Base-by-base conservation (phyloP, 768 basidiomycete genomes). In the Naganishia vaughanmartiniae region DNA sequence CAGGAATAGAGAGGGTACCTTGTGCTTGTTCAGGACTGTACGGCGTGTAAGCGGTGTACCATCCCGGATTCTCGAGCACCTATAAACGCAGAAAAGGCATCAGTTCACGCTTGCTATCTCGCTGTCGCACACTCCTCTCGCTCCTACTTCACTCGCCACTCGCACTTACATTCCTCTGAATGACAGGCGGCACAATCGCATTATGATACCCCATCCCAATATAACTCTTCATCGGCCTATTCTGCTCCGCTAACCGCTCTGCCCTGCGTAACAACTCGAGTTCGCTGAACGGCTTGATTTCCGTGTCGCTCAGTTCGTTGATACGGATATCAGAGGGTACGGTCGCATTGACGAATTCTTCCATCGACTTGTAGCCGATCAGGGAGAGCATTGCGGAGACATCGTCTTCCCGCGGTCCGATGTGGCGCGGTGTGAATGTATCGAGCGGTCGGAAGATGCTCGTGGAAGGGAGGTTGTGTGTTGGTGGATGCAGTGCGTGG, bases 11-110 rank as follows among this genome's bases (percentile, higher is more conserved):
- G n/a, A n/a, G n/a, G 83, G 30, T 76, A 90, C 92, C 95, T 87
- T 99, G 95, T n/a, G 95, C 89, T 80, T 98, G 90, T 85, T 99
- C 95, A 0, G 95, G 93, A 77, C 96, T 93, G 82, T 94, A 94
- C 1, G 93, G 92, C 0, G 93, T 94, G 81, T 95, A 94, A 19
- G 90, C 92, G 7, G 94, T 97, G 81, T 97, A 98, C 95, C 95
- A 99, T 4, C 90, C 92, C 31, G 93, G 95, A 78, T 95, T 98
- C 82, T 99, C 94, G 69, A 83, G 75, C 54, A 82, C 69, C 79
- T 81, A 65, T 56, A 7, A 42, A 42, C 7, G 14, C 7, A 15
- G 10, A 42, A 15, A 42, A 42, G 10, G 15, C 15, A 15, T 42
- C 42, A 42, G 42, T 11, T 11, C 2, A 36, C 34, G 34, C 34